Conservation (phyloP, 305 asterid genomes). For the Galium porrigens region DNA sequence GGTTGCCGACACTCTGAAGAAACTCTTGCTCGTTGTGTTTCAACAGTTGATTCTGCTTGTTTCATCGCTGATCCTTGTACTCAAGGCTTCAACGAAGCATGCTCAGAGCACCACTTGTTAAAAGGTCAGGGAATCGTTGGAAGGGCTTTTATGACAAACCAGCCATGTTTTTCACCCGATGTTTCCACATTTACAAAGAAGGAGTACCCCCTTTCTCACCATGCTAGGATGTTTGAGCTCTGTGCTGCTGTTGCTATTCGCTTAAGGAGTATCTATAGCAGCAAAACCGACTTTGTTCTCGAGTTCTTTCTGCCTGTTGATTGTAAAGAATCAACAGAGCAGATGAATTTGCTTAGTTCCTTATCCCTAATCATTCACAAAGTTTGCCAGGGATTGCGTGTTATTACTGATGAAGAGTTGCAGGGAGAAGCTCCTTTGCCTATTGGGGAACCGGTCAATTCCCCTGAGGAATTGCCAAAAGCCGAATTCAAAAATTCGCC, state of each 20-base stretch:
- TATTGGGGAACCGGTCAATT: constrained; percentile 13
- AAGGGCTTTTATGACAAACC: constrained; percentile 54
- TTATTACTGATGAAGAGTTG: constrained; percentile 58
- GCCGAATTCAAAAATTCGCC: constrained; percentile 18
- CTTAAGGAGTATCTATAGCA: constrained; percentile 47
- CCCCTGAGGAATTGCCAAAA: constrained; percentile 18
- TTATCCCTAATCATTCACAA: constrained; percentile 52
- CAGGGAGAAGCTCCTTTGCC: constrained; percentile 33
- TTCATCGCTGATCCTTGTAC: constrained; percentile 38
- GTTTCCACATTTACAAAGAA: constrained; percentile 49
- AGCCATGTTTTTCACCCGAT: constrained; percentile 69
- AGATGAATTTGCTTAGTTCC: constrained; percentile 43
- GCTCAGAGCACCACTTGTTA: constrained; percentile 72
- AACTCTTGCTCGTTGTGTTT: constrained; percentile 43
- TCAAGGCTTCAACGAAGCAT: constrained; percentile 69
- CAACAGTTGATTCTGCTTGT: constrained; percentile 74
- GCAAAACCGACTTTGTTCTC: constrained; percentile 57
- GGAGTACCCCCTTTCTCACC: constrained; percentile 83
- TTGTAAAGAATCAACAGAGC: constrained; percentile 49
- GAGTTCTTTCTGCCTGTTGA: constrained; percentile 70
- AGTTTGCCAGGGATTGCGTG: constrained; percentile 47
- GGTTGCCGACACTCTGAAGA: constrained; percentile 65
- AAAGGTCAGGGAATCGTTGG: constrained; percentile 77
- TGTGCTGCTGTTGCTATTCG: constrained; percentile 81
- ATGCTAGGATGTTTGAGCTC: constrained; percentile 63